These are phyloP conservation scores for Physcia stellaris DNA, from an alignment of 495 filamentous ascomycete species.

Conservation along the genomic window DNA sequence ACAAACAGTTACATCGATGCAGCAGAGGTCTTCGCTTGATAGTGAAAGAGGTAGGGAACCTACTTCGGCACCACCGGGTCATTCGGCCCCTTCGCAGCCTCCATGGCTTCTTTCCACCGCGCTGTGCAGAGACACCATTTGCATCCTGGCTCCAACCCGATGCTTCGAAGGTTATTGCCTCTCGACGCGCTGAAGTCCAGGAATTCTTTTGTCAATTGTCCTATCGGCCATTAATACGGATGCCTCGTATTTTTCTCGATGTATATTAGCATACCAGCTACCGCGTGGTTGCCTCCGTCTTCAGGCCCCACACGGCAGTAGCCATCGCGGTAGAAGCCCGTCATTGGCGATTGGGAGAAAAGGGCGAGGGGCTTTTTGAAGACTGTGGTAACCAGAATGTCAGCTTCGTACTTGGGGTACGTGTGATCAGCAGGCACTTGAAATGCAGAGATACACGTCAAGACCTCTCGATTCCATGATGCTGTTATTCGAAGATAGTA, in stretches of 20 bases:
- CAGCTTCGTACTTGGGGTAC: too few species aligned
- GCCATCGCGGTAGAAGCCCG: constrained; percentile 46
- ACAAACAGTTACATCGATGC: too few species aligned
- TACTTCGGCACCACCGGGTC: constrained; percentile 19
- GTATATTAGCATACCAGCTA: constrained; percentile 19
- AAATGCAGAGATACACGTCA: background rate
- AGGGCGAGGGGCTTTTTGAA: constrained; percentile 40
- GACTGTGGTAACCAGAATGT: too few species aligned
- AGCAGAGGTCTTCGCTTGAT: background rate
- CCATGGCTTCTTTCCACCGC: constrained; percentile 26
- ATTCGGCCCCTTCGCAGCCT: constrained; percentile 21
- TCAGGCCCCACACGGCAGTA: constrained; percentile 38
- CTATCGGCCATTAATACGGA: constrained; percentile 14
- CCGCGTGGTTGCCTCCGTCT: constrained; percentile 35
- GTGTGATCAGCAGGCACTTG: too few species aligned
- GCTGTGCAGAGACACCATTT: constrained; percentile 46
- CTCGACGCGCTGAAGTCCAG: constrained; percentile 42
- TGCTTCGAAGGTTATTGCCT: constrained; percentile 40
- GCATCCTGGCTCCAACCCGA: constrained; percentile 40
- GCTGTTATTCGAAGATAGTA: too few species aligned
- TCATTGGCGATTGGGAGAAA: constrained; percentile 42
- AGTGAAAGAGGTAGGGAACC: background rate
- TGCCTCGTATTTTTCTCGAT: too few species aligned
- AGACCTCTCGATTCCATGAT: background rate
- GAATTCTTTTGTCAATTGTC: constrained; percentile 43